phyloP scores from a whole-genome alignment of 2,329 filamentous ascomycete species.

The Dothideomycetidae sp. region DNA sequence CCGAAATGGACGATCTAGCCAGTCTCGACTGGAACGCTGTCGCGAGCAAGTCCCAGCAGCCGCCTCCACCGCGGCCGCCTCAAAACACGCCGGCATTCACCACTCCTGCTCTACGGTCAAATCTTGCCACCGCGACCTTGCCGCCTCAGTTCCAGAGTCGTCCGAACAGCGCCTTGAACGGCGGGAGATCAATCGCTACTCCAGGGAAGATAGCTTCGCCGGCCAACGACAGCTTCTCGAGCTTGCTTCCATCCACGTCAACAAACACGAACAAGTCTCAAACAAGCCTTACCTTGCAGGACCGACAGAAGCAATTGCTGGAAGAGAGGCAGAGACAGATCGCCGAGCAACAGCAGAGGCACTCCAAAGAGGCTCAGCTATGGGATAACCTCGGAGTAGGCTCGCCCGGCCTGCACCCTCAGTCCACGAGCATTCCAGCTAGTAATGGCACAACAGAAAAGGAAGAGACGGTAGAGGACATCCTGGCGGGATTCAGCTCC shows the following conservation, averaged over 20 bases:
- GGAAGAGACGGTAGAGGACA: conserved; percentile 39
- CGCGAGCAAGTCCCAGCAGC: conserved; percentile 5
- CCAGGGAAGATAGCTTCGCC: conserved; percentile 38
- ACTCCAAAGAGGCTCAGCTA: conserved; percentile 21
- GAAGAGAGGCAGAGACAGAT: conserved; percentile 69
- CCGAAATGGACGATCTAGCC: conserved; percentile 35
- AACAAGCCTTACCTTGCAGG: conserved; percentile 54
- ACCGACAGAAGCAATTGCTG: conserved; percentile 54
- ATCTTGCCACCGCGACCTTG: conserved; percentile 10
- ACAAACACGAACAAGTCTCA: conserved; percentile 39
- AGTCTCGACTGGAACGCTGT: conserved; percentile 32
- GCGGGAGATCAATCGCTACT: conserved; percentile 29
- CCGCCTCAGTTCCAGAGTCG: conserved; percentile 21
- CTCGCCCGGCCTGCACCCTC: conserved; percentile 4
- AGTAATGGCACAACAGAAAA: conserved; percentile 9
- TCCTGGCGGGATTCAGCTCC: conserved; percentile 48
- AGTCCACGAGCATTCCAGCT: background rate
- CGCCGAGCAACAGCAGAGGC: conserved; percentile 49
- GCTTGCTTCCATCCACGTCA: conserved; percentile 51
- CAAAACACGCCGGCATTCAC: conserved; percentile 17
- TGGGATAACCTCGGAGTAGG: conserved; percentile 18
- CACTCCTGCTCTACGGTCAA: conserved; percentile 22
- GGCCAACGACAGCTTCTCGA: conserved; percentile 60
- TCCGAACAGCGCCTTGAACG: conserved; percentile 26
- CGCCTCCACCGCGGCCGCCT: conserved; percentile 10